These are phyloP conservation scores for Aspergillus cristatus DNA, from an alignment of 495 filamentous ascomycete species.

Conservation along the genomic window DNA sequence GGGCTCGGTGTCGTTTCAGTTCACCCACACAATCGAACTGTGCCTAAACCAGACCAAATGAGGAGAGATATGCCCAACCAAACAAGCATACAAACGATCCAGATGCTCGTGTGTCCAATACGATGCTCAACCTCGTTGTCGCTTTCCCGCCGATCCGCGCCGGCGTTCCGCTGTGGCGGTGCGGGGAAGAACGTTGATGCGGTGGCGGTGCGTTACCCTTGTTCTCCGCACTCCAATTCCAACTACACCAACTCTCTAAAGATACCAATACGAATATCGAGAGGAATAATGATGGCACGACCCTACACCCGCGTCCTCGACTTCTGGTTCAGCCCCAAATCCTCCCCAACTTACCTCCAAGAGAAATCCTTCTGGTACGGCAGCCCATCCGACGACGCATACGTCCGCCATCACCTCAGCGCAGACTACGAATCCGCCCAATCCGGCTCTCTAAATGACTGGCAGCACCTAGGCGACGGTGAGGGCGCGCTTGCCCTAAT, in stretches of 20 bases:
- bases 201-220: slow-evolving; percentile 28
- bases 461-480: slow-evolving; percentile 6
- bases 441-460: slow-evolving; percentile 7
- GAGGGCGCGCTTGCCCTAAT: slow-evolving; percentile 22
- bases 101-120: too few species aligned
- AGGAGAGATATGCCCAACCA: slow-evolving; percentile 4
- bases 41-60: slow-evolving; percentile 3
- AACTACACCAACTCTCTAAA: background rate
- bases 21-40: slow-evolving; percentile 5
- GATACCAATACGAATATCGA: too few species aligned
- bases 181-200: slow-evolving; percentile 27
- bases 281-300: too few species aligned
- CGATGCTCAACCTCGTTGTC: too few species aligned
- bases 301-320: slow-evolving; percentile 9
- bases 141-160: slow-evolving; percentile 28
- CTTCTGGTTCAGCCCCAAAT: slow-evolving; percentile 16
- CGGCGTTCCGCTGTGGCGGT: slow-evolving; percentile 19
- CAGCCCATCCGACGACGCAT: slow-evolving; percentile 10
- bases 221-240: background rate
- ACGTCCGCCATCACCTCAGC: slow-evolving; percentile 9
- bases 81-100: too few species aligned
- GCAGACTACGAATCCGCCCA: slow-evolving; percentile 7
- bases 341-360: slow-evolving; percentile 9
- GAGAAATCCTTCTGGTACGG: slow-evolving; percentile 20
- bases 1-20: background rate